phyloP scores from a whole-genome alignment of 2,329 filamentous ascomycete species.

The Paraconiothyrium brasiliense region DNA sequence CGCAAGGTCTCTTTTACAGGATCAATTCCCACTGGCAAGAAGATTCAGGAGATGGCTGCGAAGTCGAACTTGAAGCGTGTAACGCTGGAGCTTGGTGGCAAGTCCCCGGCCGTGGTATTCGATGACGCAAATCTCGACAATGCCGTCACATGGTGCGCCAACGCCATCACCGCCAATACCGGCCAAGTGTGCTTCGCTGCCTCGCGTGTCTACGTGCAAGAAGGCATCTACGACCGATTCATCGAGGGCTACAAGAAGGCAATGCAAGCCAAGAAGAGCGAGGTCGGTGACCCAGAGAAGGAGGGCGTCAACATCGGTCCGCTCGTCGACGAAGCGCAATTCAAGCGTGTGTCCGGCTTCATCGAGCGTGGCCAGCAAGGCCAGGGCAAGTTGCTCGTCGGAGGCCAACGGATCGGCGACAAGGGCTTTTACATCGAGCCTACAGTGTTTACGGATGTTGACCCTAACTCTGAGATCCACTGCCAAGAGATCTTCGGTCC shows the following conservation, averaged over 20 bases:
- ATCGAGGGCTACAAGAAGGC: constrained; percentile 47
- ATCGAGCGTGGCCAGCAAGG: constrained; percentile 45
- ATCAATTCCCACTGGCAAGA: constrained; percentile 48
- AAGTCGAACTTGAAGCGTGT: constrained; percentile 55
- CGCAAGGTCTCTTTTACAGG: constrained; percentile 56
- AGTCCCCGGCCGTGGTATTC: constrained; percentile 56
- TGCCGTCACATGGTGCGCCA: constrained; percentile 46
- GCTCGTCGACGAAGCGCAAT: constrained; percentile 45
- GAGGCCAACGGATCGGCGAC: constrained; percentile 43
- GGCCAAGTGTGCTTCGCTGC: constrained; percentile 52
- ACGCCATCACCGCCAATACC: constrained; percentile 49
- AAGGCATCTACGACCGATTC: constrained; percentile 50
- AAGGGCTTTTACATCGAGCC: constrained; percentile 48
- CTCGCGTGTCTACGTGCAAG: constrained; percentile 51
- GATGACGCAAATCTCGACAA: constrained; percentile 57
- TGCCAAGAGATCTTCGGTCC: constrained; percentile 52
- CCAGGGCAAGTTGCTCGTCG: constrained; percentile 44
- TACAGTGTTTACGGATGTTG: constrained; percentile 46
- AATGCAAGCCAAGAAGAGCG: constrained; percentile 41
- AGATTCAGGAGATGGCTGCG: constrained; percentile 53
- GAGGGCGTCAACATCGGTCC: constrained; percentile 46
- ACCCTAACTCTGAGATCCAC: constrained; percentile 45
- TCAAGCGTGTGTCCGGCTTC: constrained; percentile 47
- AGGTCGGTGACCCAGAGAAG: constrained; percentile 43
- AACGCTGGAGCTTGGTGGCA: constrained; percentile 57